phyloP scores from a whole-genome alignment of 1,284 basidiomycete genomes.

The Ceratobasidium sp. region DNA sequence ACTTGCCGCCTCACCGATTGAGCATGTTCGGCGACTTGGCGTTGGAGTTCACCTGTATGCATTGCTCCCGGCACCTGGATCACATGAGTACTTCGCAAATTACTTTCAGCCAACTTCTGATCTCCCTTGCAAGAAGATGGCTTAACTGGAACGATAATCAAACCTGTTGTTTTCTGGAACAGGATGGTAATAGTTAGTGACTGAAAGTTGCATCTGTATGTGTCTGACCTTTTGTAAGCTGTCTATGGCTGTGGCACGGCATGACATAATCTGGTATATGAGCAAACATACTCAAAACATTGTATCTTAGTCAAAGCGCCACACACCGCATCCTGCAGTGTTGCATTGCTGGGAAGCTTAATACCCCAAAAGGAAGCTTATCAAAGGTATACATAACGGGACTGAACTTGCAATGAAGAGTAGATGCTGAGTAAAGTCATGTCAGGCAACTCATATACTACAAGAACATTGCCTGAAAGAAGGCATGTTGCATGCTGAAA shows the following conservation, averaged over 20 bases:
- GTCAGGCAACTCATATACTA: background rate
- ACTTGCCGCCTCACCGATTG: background rate
- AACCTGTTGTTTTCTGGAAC: background rate
- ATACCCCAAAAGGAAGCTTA: background rate
- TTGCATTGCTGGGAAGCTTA: background rate
- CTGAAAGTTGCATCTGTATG: background rate
- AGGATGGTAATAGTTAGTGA: background rate
- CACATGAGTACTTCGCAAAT: background rate
- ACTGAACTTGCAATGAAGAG: no score
- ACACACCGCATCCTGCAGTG: background rate
- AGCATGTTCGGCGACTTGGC: background rate
- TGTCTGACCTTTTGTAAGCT: background rate
- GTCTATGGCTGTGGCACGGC: background rate
- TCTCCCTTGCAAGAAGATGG: background rate
- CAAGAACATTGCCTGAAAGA: background rate
- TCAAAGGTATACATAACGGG: background rate
- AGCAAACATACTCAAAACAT: background rate
- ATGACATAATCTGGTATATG: background rate
- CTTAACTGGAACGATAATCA: background rate
- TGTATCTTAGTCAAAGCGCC: background rate
- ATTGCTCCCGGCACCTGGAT: background rate
- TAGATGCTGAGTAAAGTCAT: no score
- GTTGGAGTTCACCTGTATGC: background rate
- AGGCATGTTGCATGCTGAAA: background rate
- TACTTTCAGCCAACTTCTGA: background rate